Evolutionary conservation across 345 rosid genomes (phyloP), one percentile per base, ranked within the genome.

Genomic region (Eucalyptus grandis): DNA sequence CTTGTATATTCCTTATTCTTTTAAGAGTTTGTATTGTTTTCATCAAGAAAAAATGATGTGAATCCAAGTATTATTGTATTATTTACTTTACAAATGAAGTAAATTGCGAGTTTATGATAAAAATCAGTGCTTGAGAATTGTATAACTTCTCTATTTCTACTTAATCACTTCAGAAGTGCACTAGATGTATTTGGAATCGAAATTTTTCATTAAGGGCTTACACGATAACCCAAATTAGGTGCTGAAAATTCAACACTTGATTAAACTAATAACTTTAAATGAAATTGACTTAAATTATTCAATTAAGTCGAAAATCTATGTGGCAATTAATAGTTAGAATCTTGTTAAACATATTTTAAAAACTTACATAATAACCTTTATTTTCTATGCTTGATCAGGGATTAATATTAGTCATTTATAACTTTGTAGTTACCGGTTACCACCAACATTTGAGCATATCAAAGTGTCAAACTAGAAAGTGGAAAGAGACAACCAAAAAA

Each of bases 51-150:
- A 67, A 17, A 34, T 8, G 24, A 34, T 72, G 46, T 1, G 46
- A 9, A 77, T 77, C 8, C 47, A 40, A 21, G 24, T 40, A 37
- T 40, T 77, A 21, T 37, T 77, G 13, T 40, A 37, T 40, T 77
- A 40, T 37, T 77, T 77, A 77, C 27, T 37, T 72, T 37, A 34
- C 26, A 37, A 72, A 22, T 77, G 15, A 8, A 77, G 30, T 21
- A 21, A 11, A 37, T 77, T 6, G 13, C 0, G 9, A 5, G 9
- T 21, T 11, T 11, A 40, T 11, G 4, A 37, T 6, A 77, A 21
- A 40, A 40, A 44, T 40, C 5, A 40, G 15, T 21, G 83, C 47
- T 4, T 11, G 15, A 11, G 43, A 77, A 21, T 21, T 72, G 14
- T 37, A 40, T 40, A 6, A 11, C 7, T 72, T 72, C 21, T 34